A percentile compares a stretch with the other conserved stretches of the same genome.
These are phyloP conservation scores for Skeletonema potamos DNA, from an alignment of 108 stramenopile species.

Conservation along the genomic window DNA sequence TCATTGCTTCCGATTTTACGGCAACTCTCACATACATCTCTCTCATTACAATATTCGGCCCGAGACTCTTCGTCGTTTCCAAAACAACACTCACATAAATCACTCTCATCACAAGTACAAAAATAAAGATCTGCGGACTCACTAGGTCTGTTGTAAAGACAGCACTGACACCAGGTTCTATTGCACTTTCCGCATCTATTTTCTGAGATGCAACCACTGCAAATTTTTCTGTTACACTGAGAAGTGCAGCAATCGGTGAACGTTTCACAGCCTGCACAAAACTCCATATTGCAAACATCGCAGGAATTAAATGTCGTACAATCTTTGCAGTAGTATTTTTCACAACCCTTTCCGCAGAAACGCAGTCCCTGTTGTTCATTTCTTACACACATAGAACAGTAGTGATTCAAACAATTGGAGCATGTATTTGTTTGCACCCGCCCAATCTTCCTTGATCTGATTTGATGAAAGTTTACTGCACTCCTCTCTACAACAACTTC, in stretches of 20 bases:
- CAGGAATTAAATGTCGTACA: background rate
- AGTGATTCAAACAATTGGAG: slow-evolving; percentile 2
- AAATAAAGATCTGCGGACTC: no score
- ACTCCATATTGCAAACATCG: background rate
- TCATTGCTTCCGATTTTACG: no score
- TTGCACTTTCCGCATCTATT: background rate
- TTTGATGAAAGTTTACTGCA: no score
- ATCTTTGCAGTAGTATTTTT: background rate
- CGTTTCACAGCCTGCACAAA: background rate
- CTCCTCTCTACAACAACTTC: no score
- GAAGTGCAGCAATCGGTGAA: background rate
- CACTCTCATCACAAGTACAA: background rate
- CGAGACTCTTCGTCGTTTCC: background rate
- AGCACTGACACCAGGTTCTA: background rate
- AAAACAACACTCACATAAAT: background rate
- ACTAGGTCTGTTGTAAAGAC: background rate
- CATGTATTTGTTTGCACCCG: background rate
- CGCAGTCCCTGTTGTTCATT: background rate
- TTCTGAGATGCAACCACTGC: background rate
- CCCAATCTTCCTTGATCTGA: background rate
- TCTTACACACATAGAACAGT: background rate
- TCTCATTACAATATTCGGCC: background rate
- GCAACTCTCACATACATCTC: background rate
- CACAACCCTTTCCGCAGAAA: background rate
- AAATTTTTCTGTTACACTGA: background rate